Evolutionary conservation across 2,329 filamentous ascomycete species (phyloP).

Genomic region (Fusarium sp.): DNA sequence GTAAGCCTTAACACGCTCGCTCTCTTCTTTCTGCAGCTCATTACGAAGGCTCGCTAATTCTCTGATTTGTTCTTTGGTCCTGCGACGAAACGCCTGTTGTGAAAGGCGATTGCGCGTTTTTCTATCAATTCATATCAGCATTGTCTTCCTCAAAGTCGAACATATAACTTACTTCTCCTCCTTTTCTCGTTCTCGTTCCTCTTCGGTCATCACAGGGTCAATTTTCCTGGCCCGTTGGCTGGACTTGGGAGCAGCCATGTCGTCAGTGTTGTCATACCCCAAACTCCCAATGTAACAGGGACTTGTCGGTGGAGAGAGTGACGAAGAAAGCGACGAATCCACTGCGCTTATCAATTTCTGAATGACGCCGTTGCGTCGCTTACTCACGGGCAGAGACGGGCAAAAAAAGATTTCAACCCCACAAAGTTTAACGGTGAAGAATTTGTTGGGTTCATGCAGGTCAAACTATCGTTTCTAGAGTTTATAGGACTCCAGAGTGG

Average conservation of each 20-base stretch:
- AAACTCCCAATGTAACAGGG: neutral
- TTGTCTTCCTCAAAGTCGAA: neutral
- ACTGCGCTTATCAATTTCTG: neutral
- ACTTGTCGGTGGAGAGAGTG: neutral
- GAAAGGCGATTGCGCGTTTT: slow-evolving; percentile 50
- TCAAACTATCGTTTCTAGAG: neutral
- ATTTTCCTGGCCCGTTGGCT: neutral
- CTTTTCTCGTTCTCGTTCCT: slow-evolving; percentile 7
- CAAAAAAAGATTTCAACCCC: neutral
- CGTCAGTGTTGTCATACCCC: neutral
- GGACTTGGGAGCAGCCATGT: slow-evolving; percentile 18
- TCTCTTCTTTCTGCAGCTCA: slow-evolving; percentile 35
- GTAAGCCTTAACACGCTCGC: slow-evolving; percentile 39
- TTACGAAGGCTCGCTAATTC: slow-evolving; percentile 42
- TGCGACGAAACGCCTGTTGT: slow-evolving; percentile 48
- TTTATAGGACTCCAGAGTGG: too few relatives aligned
- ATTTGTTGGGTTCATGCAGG: neutral
- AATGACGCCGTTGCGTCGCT: neutral
- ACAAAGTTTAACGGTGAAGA: neutral
- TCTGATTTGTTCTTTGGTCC: slow-evolving; percentile 46
- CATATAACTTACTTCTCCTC: slow-evolving; percentile 19
- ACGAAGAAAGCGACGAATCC: neutral
- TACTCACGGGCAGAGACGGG: neutral
- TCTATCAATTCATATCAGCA: slow-evolving; percentile 21
- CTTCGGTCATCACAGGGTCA: neutral